Percentiles rank a stretch among this genome's conserved stretches.
Conservation (phyloP, 108 stramenopile genomes). For the Fragilaria radians region DNA sequence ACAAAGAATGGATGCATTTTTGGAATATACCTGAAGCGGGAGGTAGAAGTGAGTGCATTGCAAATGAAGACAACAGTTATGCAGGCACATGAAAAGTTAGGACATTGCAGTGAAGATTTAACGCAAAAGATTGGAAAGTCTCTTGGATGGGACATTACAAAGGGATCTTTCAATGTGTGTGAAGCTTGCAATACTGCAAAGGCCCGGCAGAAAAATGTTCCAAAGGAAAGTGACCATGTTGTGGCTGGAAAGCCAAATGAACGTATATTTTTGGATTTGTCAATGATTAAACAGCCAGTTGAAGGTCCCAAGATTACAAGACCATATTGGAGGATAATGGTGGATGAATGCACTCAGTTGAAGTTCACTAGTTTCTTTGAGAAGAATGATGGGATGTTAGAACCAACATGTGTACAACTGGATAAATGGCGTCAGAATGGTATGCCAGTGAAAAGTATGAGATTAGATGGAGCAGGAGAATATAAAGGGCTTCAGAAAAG, state of each 20-base stretch:
- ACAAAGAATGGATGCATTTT: no score
- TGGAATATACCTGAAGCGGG: conserved; percentile 7
- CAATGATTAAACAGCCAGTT: no score
- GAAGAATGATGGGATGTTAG: conserved; percentile 8
- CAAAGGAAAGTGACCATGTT: neutral
- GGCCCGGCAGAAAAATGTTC: conserved; percentile 19
- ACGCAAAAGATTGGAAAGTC: conserved; percentile 11
- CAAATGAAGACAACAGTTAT: no score
- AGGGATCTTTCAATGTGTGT: no score
- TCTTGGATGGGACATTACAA: no score
- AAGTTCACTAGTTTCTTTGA: no score
- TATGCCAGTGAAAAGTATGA: conserved; percentile 3
- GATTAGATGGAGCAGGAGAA: conserved; percentile 17
- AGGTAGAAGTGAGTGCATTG: no score
- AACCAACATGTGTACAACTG: conserved; percentile 10
- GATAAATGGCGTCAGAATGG: conserved; percentile 6
- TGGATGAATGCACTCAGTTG: conserved; percentile 15
- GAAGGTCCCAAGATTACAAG: neutral
- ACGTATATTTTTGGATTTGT: no score
- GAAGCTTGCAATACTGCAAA: no score
- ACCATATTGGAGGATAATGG: conserved; percentile 4
- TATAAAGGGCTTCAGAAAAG: conserved; percentile 3
- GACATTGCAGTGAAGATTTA: conserved; percentile 15
- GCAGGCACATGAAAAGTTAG: conserved; percentile 16
- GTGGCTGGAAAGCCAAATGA: conserved; percentile 1